Base-by-base conservation (phyloP, 2,329 filamentous ascomycete genomes). In the Tetracladium maxilliforme region DNA sequence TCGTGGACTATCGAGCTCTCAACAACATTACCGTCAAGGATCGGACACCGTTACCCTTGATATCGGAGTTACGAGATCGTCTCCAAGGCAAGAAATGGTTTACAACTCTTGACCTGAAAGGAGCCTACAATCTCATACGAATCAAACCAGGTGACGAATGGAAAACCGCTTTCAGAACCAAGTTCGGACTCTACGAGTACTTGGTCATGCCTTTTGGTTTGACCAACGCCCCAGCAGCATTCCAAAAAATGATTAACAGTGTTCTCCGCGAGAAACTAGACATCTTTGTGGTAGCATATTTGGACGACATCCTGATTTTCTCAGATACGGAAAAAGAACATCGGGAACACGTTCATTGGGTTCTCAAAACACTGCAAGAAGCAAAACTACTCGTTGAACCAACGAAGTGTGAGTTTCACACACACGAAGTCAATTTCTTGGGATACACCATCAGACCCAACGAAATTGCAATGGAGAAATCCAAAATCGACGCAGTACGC, bases 11-110 rank as follows among this genome's bases (percentile, higher is more conserved):
- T 32, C 23, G 37, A 25, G 30, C 18, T 1, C 32, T 54, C 1
- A 56, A 54, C 25, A 29, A 30, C 1, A 30, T 50, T n/a, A 52
- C 39, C 4, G 38, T 40, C 14, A 49, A 52, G 33, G 38, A 53
- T 29, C 24, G 35, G 2, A 48, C 48, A 30, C 33, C 35, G 4
- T 25, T 51, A 12, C 45, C 36, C 0, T 27, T 49, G 3, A 48
- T 54, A 19, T 28, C 25, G 9, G 40, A 55, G 26, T 44, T 41
- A 1, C 26, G 45, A 16, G 27, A 40, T 16, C 12, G 29, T 2
- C 19, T 56, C 7, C 14, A 22, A 3, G 25, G 32, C 15, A 34
- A 33, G 4, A 33, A 37, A 16, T 36, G 30, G 16, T 47, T 45
- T 25, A 49, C 37, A 14, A 51, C 45, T 21, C 32, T 55, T 10